These are phyloP conservation scores for Penicillium riverlandense DNA, from an alignment of 495 filamentous ascomycete genomes.

Conservation along the genomic window DNA sequence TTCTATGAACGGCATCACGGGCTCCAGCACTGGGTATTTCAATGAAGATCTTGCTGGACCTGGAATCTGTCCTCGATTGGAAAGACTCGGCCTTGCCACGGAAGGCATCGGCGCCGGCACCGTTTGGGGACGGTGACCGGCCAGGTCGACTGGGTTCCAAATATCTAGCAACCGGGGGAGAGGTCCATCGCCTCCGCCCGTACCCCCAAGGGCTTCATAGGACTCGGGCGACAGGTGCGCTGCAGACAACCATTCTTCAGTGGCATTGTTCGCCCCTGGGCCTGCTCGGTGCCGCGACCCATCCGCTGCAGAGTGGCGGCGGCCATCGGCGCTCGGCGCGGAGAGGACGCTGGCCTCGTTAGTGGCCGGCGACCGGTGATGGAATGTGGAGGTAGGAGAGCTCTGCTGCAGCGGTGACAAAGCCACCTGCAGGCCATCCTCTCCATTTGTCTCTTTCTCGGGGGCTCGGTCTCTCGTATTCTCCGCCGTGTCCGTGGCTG, in stretches of 20 bases:
- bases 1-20: constrained; percentile 70
- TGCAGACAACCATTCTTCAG: constrained; percentile 34
- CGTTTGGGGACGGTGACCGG: constrained; percentile 8
- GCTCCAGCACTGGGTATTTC: constrained; percentile 81
- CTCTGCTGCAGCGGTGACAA: constrained; percentile 16
- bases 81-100: constrained; percentile 2
- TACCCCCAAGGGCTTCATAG: constrained; percentile 24
- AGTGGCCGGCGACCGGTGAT: constrained; percentile 23
- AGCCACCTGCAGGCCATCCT: constrained; percentile 2
- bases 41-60: constrained; percentile 25
- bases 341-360: constrained; percentile 27
- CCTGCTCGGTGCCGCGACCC: constrained; percentile 10
- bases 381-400: constrained; percentile 22
- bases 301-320: constrained; percentile 16
- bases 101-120: constrained; percentile 5
- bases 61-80: constrained; percentile 8
- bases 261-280: constrained; percentile 15
- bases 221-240: constrained; percentile 34
- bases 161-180: constrained; percentile 30
- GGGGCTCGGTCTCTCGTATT: neutral
- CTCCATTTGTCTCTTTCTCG: too few species aligned
- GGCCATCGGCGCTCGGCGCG: constrained; percentile 27
- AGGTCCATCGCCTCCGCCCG: constrained; percentile 20
- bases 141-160: constrained; percentile 28
- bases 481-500: constrained; percentile 4